phyloP scores from a whole-genome alignment of 495 filamentous ascomycete species.

The Talaromyces wortmannii region DNA sequence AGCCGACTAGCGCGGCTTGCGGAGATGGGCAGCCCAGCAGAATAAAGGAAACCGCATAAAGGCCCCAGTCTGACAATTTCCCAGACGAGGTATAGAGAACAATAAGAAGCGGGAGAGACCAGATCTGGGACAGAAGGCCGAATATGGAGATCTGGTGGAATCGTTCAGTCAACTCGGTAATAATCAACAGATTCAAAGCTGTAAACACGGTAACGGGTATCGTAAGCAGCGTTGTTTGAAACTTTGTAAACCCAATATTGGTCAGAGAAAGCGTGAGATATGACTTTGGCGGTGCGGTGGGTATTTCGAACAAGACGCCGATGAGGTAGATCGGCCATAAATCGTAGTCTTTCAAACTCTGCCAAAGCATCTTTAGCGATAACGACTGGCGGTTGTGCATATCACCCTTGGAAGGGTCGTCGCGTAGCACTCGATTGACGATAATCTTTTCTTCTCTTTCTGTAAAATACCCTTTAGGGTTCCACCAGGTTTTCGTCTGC shows the following conservation, averaged over 20 bases:
- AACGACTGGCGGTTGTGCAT: constrained; percentile 54
- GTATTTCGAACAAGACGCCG: constrained; percentile 46
- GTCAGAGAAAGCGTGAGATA: constrained; percentile 58
- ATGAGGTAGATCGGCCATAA: constrained; percentile 61
- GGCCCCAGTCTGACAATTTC: constrained; percentile 40
- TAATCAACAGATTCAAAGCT: constrained; percentile 32
- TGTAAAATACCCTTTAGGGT: constrained; percentile 62
- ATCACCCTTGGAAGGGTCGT: constrained; percentile 60
- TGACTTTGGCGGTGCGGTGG: constrained; percentile 30
- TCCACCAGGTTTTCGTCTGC: constrained; percentile 54
- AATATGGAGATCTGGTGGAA: constrained; percentile 39
- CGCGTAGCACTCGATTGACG: constrained; percentile 62
- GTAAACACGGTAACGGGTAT: constrained; percentile 45
- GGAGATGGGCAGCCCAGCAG: constrained; percentile 46
- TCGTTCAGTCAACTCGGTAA: constrained; percentile 41
- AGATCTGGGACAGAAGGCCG: constrained; percentile 20
- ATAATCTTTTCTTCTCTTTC: constrained; percentile 61
- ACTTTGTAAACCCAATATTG: constrained; percentile 54
- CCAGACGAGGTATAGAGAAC: constrained; percentile 35
- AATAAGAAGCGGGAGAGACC: constrained; percentile 24
- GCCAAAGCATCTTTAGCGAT: constrained; percentile 41
- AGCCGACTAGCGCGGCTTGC: constrained; percentile 23
- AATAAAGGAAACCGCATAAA: constrained; percentile 48
- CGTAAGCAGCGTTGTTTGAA: constrained; percentile 46
- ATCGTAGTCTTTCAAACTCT: constrained; percentile 53